Evolutionary conservation across 2,329 filamentous ascomycete genomes (phyloP), one percentile per base, ranked within the genome.

Genomic region (Fusarium dimerum): DNA sequence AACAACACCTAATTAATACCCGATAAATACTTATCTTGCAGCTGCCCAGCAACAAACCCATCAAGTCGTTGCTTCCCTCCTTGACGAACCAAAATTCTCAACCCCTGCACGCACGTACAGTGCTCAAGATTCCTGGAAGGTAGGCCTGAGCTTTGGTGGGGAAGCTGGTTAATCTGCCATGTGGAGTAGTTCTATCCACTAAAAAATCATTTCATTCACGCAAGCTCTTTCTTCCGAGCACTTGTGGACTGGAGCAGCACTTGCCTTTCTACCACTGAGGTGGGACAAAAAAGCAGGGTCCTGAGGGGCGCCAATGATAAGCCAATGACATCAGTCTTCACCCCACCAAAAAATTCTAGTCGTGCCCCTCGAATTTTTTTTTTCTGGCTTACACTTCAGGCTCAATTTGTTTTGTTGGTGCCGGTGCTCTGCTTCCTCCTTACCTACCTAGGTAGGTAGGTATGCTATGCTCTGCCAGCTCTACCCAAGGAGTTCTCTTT

Each of bases 301-400:
- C 26, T 56, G 60, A 48, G 51, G 58, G 60, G 60, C 48, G 44
- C 11, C 18, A 32, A 17, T 17, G 26, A 45, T 54, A 55, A 54
- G 48, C 64, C 60, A 66, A 66, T 66, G 64, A 66, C 63, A 66
- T 62, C 63, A 66, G 52, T 36, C 15, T 32, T 7, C 36, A 61
- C 63, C 64, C 64, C 64, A 63, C 63, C 63, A 56, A 63, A 65
- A 66, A 66, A 54, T 60, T 65, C 61, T 64, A 52, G 62, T 57
- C 53, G 54, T 52, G 51, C 48, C 45, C 52, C 50, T 45, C 45
- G 49, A 61, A 48, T 55, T 57, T 49, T 56, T 26, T 47, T 53
- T 26, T 42, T 52, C 44, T 41, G 38, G 43, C 29, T 42, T 40
- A 15, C 44, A 40, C 50, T 47, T 44, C 43, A 39, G 16, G 13